These are phyloP conservation scores for Magnaporthales sp. DNA, from an alignment of 2,329 filamentous ascomycete species.

Conservation along the genomic window DNA sequence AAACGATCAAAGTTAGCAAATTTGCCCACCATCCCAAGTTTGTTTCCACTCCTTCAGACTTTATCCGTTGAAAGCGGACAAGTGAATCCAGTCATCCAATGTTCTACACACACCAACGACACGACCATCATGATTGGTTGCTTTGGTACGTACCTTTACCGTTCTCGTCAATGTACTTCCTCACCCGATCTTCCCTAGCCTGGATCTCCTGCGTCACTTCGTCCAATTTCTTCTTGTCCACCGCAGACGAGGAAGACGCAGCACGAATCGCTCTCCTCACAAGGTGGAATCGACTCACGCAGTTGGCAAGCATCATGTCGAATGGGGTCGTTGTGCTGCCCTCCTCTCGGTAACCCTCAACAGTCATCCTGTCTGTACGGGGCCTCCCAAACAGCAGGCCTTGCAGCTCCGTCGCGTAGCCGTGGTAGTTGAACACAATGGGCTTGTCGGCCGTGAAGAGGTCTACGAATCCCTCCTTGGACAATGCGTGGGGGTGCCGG, in stretches of 20 bases:
- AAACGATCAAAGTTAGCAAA: not conserved
- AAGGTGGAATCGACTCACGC: conserved; percentile 51
- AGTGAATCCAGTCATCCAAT: not conserved
- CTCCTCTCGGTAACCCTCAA: conserved; percentile 56
- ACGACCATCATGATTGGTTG: not conserved
- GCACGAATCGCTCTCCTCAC: conserved; percentile 43
- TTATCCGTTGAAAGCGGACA: not conserved
- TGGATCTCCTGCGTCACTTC: not conserved
- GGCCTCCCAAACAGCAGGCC: conserved; percentile 52
- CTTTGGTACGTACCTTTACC: not conserved
- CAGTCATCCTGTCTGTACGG: conserved; percentile 39
- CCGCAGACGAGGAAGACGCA: not conserved
- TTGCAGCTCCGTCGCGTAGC: conserved; percentile 51
- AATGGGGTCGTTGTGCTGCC: conserved; percentile 61
- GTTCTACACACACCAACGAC: not conserved
- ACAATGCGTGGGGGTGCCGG: conserved; percentile 50
- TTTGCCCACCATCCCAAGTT: not conserved
- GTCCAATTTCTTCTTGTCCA: not conserved
- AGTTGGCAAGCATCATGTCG: conserved; percentile 60
- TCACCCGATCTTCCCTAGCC: not conserved
- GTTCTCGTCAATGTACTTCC: not conserved
- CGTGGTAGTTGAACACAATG: conserved; percentile 60
- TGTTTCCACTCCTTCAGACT: too few species aligned
- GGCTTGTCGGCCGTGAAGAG: conserved; percentile 48
- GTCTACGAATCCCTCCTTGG: conserved; percentile 38